Conservation (phyloP, 2,329 filamentous ascomycete genomes). For the Diaporthe sp. region DNA sequence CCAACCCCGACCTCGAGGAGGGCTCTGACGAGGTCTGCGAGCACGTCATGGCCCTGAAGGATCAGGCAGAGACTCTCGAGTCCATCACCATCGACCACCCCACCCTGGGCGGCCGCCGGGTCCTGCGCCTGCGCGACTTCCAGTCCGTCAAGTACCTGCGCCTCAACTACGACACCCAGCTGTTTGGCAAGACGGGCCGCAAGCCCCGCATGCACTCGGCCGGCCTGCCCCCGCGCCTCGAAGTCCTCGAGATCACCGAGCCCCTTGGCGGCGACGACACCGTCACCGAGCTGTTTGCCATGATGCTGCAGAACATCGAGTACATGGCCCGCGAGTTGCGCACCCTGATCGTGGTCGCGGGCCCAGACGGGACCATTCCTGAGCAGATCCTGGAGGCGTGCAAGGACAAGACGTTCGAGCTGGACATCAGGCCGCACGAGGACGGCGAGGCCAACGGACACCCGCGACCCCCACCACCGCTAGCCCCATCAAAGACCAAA, state of each 20-base stretch:
- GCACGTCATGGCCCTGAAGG: slow-evolving; percentile 59
- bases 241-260: slow-evolving; percentile 60
- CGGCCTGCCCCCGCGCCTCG: slow-evolving; percentile 59
- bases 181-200: slow-evolving; percentile 59
- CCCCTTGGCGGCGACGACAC: slow-evolving; percentile 60
- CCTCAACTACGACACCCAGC: slow-evolving; percentile 62
- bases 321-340: slow-evolving; percentile 53
- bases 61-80: slow-evolving; percentile 57
- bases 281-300: slow-evolving; percentile 58
- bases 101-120: slow-evolving; percentile 53
- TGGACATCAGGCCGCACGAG: slow-evolving; percentile 46
- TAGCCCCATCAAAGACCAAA: neutral
- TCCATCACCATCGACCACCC: slow-evolving; percentile 60
- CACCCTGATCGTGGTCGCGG: slow-evolving; percentile 53
- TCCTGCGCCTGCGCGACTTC: slow-evolving; percentile 60
- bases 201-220: slow-evolving; percentile 60
- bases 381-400: slow-evolving; percentile 51
- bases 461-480: slow-evolving; percentile 2
- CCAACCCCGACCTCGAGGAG: slow-evolving; percentile 58
- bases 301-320: slow-evolving; percentile 53
- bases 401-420: slow-evolving; percentile 47
- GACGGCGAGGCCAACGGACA: neutral
- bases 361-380: slow-evolving; percentile 48
- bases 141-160: slow-evolving; percentile 54
- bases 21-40: slow-evolving; percentile 60